Conservation (phyloP, 1,284 basidiomycete species). For the Fomes fomentarius region DNA sequence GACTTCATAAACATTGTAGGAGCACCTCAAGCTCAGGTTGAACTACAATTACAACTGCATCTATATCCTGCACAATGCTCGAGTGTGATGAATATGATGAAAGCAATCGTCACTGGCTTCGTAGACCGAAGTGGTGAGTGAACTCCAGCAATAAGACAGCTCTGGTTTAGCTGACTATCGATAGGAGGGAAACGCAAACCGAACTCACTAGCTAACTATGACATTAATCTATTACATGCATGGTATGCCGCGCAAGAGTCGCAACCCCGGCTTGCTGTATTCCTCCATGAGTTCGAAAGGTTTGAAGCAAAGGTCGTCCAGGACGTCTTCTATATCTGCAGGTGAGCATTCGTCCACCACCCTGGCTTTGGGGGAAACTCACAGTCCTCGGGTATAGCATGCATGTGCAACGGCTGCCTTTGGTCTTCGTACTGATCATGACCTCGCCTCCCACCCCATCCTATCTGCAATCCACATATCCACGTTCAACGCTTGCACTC, state of each 20-base stretch:
- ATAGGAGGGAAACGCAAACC: constrained; percentile 44
- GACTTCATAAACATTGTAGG: constrained; percentile 5
- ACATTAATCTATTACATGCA: constrained; percentile 57
- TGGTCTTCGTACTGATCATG: constrained; percentile 62
- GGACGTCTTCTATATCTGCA: constrained; percentile 71
- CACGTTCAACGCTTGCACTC: constrained; percentile 57
- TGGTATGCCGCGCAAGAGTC: constrained; percentile 52
- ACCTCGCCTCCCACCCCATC: constrained; percentile 57
- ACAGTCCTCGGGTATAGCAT: constrained; percentile 26
- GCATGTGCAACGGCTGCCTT: constrained; percentile 52
- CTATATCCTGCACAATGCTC: constrained; percentile 61
- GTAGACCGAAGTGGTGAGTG: constrained; percentile 34
- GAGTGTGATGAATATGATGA: constrained; percentile 58
- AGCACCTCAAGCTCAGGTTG: constrained; percentile 1
- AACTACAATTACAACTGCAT: constrained; percentile 37
- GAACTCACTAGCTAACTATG: constrained; percentile 57
- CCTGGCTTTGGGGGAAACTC: neutral
- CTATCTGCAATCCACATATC: constrained; percentile 59
- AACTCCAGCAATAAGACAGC: neutral
- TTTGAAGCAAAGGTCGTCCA: constrained; percentile 61
- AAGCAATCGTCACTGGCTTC: constrained; percentile 57
- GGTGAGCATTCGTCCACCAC: constrained; percentile 39
- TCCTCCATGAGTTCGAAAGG: constrained; percentile 74
- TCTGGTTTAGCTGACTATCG: neutral
- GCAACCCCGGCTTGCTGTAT: constrained; percentile 47